Percentiles rank a stretch among this genome's conserved stretches.
These are phyloP conservation scores for Verticillium klebahnii DNA, from an alignment of 2,329 filamentous ascomycete genomes.

Conservation along the genomic window DNA sequence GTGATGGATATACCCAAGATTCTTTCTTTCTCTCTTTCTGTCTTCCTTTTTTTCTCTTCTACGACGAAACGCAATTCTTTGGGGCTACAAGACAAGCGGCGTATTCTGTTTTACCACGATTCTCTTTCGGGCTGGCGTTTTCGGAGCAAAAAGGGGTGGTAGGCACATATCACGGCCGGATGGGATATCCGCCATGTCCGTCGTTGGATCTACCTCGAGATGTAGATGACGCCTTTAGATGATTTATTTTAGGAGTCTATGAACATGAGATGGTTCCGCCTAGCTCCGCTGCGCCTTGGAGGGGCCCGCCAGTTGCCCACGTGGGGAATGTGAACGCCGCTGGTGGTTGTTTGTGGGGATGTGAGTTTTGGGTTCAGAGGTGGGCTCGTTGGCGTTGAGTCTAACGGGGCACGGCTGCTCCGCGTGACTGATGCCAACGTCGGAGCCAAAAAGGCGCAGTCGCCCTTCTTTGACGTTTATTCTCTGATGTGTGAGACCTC, in stretches of 20 bases:
- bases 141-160: not conserved
- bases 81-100: not conserved
- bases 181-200: not conserved
- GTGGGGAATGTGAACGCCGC: no score
- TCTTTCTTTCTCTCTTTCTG: not conserved
- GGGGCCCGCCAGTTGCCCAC: no score
- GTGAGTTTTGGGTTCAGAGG: no score
- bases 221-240: not conserved
- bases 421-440: no score
- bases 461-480: no score
- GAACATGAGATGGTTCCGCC: not conserved
- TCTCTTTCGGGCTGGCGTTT: not conserved
- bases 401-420: no score
- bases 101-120: not conserved
- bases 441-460: no score
- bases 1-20: conserved; percentile 2
- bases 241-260: not conserved
- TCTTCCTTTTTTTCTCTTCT: not conserved
- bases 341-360: no score
- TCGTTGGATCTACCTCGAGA: not conserved
- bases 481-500: no score
- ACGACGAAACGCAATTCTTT: not conserved
- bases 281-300: not conserved
- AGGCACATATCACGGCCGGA: not conserved
- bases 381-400: no score